A percentile compares a stretch with the other conserved stretches of the same genome.
phyloP scores from a whole-genome alignment of 1,284 basidiomycete genomes.

The Irpex sp. region DNA sequence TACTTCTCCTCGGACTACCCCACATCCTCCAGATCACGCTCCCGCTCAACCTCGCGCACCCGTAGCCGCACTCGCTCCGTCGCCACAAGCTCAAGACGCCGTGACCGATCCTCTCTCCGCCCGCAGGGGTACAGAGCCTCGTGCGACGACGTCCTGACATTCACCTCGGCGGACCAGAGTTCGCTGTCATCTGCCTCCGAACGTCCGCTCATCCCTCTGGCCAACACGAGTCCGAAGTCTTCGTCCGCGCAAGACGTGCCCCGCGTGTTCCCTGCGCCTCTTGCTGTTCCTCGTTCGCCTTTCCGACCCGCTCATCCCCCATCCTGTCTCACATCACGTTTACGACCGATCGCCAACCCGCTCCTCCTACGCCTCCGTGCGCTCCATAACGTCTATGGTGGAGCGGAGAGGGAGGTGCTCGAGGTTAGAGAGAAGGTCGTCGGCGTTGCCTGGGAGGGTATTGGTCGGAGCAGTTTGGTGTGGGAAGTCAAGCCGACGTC shows the following conservation, averaged over 20 bases:
- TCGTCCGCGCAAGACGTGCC: constrained; percentile 12
- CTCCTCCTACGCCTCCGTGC: constrained; percentile 53
- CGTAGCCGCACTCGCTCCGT: constrained; percentile 13
- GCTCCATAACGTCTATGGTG: constrained; percentile 45
- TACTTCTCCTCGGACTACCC: constrained; percentile 17
- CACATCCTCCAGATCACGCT: constrained; percentile 18
- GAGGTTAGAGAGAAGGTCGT: constrained; percentile 45
- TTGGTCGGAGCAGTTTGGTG: constrained; percentile 48
- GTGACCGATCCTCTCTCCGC: constrained; percentile 23
- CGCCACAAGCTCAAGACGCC: constrained; percentile 10
- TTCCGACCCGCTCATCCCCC: constrained; percentile 19
- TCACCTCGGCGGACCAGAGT: constrained; percentile 21
- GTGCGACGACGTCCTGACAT: constrained; percentile 32
- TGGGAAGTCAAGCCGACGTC: constrained; percentile 23
- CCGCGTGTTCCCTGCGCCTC: constrained; percentile 24
- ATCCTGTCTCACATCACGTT: constrained; percentile 16
- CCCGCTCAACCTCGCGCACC: constrained; percentile 12
- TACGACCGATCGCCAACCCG: constrained; percentile 58
- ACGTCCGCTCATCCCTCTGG: constrained; percentile 9
- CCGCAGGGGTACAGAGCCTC: constrained; percentile 44
- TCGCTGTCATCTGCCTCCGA: not conserved
- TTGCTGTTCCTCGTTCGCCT: constrained; percentile 26
- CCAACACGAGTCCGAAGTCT: constrained; percentile 2
- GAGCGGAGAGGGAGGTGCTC: constrained; percentile 34
- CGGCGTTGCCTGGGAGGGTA: constrained; percentile 55